These are phyloP conservation scores for Dendrobium officinale DNA, from an alignment of 106 monocot species.

Conservation along the genomic window DNA sequence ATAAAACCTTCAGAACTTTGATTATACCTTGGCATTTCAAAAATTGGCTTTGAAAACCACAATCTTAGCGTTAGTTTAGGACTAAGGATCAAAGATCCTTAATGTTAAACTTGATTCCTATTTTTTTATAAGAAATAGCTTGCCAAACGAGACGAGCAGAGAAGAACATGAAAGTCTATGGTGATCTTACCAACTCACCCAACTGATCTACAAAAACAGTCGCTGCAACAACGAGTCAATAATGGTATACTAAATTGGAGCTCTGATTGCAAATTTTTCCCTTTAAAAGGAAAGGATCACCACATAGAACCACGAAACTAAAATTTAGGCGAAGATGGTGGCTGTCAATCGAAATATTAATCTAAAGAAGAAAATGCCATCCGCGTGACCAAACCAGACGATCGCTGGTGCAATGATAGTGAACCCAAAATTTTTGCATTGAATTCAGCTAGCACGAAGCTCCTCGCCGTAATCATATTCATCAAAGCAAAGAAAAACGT, in stretches of 20 bases:
- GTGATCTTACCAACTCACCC: background rate
- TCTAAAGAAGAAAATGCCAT: background rate
- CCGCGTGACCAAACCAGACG: background rate
- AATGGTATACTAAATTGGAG: background rate
- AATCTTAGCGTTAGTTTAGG: background rate
- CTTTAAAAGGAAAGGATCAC: background rate
- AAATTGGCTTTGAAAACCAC: background rate
- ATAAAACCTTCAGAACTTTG: background rate
- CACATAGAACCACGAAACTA: background rate
- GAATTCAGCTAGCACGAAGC: background rate
- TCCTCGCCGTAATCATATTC: too few species aligned
- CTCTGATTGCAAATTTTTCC: background rate
- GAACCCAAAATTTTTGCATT: background rate
- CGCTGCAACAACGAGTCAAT: too few species aligned
- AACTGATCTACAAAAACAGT: background rate
- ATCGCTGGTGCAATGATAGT: background rate
- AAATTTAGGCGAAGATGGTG: background rate
- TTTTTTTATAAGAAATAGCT: background rate
- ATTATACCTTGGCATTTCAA: conserved; percentile 30
- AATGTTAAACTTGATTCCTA: background rate
- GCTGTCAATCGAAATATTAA: background rate
- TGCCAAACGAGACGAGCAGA: background rate
- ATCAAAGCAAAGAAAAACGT: too few species aligned
- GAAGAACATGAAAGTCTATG: background rate
- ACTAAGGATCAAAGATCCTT: background rate